phyloP scores from a whole-genome alignment of 805 yeast species.

The Candida sonorensis region DNA sequence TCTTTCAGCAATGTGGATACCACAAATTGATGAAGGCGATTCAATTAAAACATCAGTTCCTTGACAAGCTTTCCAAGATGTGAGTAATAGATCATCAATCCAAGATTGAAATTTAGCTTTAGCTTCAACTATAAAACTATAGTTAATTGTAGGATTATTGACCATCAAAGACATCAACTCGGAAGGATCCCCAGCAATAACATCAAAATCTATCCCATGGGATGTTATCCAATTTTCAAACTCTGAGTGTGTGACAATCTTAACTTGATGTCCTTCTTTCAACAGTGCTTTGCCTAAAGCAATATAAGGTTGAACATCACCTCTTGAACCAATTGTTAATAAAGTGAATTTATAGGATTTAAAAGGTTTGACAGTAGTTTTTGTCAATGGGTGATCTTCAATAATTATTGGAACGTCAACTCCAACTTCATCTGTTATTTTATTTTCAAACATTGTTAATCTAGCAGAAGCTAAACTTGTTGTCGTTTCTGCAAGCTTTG shows the following conservation, averaged over 20 bases:
- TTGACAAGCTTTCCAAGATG: conserved; percentile 87
- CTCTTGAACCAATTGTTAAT: conserved; percentile 89
- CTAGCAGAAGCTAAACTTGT: conserved; percentile 46
- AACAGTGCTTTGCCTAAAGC: conserved; percentile 77
- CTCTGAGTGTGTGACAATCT: conserved; percentile 81
- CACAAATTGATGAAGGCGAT: conserved; percentile 96
- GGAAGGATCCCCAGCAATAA: conserved; percentile 88
- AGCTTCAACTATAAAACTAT: conserved; percentile 78
- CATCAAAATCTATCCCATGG: conserved; percentile 62
- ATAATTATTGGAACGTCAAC: conserved; percentile 61
- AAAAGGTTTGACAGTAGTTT: conserved; percentile 40
- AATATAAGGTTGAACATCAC: conserved; percentile 95
- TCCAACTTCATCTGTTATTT: conserved; percentile 52
- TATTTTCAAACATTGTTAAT: conserved; percentile 60
- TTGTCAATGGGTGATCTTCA: conserved; percentile 49
- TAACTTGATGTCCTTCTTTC: conserved; percentile 76
- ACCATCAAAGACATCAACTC: conserved; percentile 92
- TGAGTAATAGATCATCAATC: conserved; percentile 63
- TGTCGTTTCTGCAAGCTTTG: conserved; percentile 24
- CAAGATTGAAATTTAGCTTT: conserved; percentile 71
- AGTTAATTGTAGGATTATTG: conserved; percentile 80
- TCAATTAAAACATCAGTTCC: conserved; percentile 79
- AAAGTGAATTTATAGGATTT: conserved; percentile 55
- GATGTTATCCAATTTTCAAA: conserved; percentile 67
- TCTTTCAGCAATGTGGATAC: conserved; percentile 92